These are phyloP conservation scores for Brassica carinata DNA, from an alignment of 345 rosid genomes.

Conservation along the genomic window DNA sequence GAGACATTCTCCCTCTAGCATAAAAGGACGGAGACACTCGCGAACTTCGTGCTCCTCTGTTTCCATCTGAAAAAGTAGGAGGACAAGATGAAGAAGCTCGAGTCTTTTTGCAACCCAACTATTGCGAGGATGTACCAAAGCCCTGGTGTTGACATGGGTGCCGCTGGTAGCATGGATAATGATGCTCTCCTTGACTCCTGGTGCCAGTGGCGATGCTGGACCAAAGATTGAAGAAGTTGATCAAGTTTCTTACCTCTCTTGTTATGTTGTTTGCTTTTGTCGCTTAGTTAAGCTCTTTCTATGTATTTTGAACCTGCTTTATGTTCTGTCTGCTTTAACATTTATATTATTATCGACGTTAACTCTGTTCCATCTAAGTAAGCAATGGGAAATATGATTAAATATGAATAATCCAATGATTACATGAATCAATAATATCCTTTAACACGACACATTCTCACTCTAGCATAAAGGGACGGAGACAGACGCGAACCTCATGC, in stretches of 20 bases:
- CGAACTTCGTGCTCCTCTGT: no score
- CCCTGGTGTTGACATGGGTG: constrained; percentile 41
- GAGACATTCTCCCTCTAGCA: no score
- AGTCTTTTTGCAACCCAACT: constrained; percentile 58
- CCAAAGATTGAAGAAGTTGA: constrained; percentile 75
- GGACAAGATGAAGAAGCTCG: constrained; percentile 66
- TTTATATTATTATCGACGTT: no score
- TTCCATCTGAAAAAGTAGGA: constrained; percentile 15
- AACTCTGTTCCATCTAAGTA: background rate
- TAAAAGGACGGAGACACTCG: no score
- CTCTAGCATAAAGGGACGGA: constrained; percentile 53
- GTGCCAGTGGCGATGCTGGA: constrained; percentile 54
- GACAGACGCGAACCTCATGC: constrained; percentile 88
- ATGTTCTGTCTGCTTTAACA: background rate
- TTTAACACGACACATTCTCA: constrained; percentile 22
- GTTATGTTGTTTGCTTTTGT: background rate
- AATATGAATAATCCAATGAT: constrained; percentile 38
- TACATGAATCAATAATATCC: constrained; percentile 27
- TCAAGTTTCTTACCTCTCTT: constrained; percentile 21
- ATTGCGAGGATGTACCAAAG: constrained; percentile 60
- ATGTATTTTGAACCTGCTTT: background rate
- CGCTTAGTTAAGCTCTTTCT: background rate
- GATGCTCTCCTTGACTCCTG: constrained; percentile 25
- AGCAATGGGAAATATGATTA: background rate
- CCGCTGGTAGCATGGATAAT: constrained; percentile 44